Evolutionary conservation across 768 basidiomycete genomes (phyloP).

Genomic region (Leucosporidium yakuticum): DNA sequence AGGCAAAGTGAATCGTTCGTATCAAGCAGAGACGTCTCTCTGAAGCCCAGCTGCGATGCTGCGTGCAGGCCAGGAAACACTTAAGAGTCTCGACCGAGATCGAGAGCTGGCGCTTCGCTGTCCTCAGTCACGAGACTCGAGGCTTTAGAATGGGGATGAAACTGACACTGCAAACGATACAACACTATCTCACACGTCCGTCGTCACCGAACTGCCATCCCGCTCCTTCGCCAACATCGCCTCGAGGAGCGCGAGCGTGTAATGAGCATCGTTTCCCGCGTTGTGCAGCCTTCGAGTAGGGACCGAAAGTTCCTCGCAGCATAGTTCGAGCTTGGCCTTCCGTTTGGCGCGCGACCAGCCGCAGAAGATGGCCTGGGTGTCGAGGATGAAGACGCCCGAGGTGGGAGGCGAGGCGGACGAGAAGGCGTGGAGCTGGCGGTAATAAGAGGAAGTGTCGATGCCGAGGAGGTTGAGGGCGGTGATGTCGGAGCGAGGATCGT

Average conservation of each 20-base stretch:
- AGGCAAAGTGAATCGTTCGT: too few species aligned
- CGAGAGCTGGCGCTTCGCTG: too few species aligned
- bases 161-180: too few species aligned
- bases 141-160: too few species aligned
- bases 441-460: background rate
- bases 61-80: too few species aligned
- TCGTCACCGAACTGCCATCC: background rate
- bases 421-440: background rate
- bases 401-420: too few species aligned
- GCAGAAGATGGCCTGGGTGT: conserved; percentile 24
- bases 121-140: too few species aligned
- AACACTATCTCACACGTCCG: too few species aligned
- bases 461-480: background rate
- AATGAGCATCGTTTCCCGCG: conserved; percentile 32
- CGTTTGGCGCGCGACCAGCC: conserved; percentile 8
- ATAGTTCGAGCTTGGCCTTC: conserved; percentile 15
- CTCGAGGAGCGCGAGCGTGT: conserved; percentile 1
- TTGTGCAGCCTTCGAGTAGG: conserved; percentile 25
- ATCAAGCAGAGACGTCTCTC: too few species aligned
- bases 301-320: conserved; percentile 12
- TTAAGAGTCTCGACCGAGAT: too few species aligned
- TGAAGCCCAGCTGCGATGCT: too few species aligned
- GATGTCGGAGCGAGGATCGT: background rate
- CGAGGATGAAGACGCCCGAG: conserved; percentile 18
- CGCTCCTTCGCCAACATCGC: background rate